Evolutionary conservation across 345 rosid species (phyloP), one percentile per base, ranked within the genome.

Genomic region (Rhizophora mangle): DNA sequence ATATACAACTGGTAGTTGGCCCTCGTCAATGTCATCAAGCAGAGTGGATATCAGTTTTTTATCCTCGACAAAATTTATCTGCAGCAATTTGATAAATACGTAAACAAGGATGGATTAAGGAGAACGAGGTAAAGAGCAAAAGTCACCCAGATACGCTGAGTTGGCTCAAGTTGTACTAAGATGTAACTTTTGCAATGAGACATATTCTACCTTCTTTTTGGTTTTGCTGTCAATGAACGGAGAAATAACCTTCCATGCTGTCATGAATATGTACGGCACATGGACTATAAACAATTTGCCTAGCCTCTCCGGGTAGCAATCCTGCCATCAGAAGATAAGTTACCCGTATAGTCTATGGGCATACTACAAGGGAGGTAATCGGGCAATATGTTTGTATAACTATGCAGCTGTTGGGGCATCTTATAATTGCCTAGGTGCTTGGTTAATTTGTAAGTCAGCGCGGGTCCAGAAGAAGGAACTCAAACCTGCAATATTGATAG

Each of bases 271-370:
- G 68, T 87, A 87, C 8, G 98, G 98, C 4, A 79, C 85, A 72
- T 94, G 89, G 62, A 91, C 84, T 49, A 94, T 74, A 22, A 70
- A 81, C 54, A 89, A 72, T 66, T 88, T 94, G 57, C 88, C 98
- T 20, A 94, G 78, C 78, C 98, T 86, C 84, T 94, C 97, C 0
- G 97, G 98, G 65, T 82, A 91, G 71, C 88, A 89, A 65, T 94
- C 98, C 98, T 89, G 85, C 56, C 39, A 76, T 34, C 30, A 71
- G 27, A 78, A 63, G 31, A 59, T 32, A 47, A 52, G 56, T 34
- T 52, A 62, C 31, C 13, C 18, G 24, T 32, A 5, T 24, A 16
- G 13, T 16, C 36, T 8, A 62, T 8, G 22, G 22, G 15, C 52
- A 67, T 34, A n/a, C 20, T 43, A 43, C 19, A 13, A 3, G 49